Evolutionary conservation across 768 basidiomycete genomes (phyloP), one percentile per base, ranked within the genome.

Genomic region (Sarcomyxa edulis): DNA sequence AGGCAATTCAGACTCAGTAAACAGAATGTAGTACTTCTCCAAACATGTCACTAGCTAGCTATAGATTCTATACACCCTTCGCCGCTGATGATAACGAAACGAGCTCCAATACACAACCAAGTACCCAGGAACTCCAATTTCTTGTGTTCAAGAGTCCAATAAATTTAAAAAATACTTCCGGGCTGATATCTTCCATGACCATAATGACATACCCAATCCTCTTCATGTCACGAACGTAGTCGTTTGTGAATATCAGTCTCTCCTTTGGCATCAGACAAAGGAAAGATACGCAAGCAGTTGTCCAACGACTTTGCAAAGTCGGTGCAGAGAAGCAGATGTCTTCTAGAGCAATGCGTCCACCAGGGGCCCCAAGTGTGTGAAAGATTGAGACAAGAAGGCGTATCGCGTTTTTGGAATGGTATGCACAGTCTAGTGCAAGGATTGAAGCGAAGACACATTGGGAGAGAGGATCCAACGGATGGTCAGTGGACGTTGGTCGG

Each of bases 381-480:
- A 71, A 66, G 3, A 65, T 56, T 51, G 83, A 80, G 10, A 54
- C 52, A 8, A 84, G 63, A 50, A 84, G 83, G 5, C 38, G 44
- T 6, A 47, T 45, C 20, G 81, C 71, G 1, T 75, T 72, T 9
- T 64, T 45, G 51, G 82, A 84, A 50, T 85, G 81, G 50, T 82
- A 84, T 2, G 80, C 81, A 46, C 81, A 84, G 50, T 85, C 82
- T 10, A 83, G 61, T 0, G 77, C 78, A 18, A 81, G 61, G 23
- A 84, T 71, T 12, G 60, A 56, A 40, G 76, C 69, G 48, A 71
- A 82, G 10, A 36, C 25, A 10, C 39, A 35, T 9, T 35, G 33
- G 5, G 59, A 51, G 4, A 56, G 48, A 7, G 68, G 61, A 42
- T 65, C 52, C 8, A 79, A 59, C 19, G 78, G 80, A 44, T 77